phyloP scores from a whole-genome alignment of 2,329 filamentous ascomycete genomes.

The Monosporascus cannonballus region DNA sequence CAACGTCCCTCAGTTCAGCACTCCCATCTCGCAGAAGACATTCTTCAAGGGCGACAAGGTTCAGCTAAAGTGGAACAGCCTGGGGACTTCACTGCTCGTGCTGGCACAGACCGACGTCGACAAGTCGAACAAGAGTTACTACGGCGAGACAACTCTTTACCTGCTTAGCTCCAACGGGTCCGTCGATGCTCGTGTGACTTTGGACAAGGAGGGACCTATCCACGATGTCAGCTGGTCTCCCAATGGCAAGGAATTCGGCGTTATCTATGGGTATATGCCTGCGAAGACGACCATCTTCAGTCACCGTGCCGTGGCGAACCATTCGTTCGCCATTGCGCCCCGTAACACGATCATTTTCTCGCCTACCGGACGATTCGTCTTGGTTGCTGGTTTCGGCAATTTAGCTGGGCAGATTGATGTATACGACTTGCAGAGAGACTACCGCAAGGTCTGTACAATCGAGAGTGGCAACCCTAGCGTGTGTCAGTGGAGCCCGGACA shows the following conservation, averaged over 20 bases:
- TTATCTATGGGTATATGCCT: constrained; percentile 98
- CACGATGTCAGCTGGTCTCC: constrained; percentile 98
- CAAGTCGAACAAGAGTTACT: constrained; percentile 98
- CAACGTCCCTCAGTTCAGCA: constrained; percentile 80
- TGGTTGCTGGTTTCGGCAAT: constrained; percentile 96
- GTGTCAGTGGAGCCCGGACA: constrained; percentile 96
- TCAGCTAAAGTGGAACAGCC: constrained; percentile 93
- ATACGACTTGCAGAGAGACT: constrained; percentile 93
- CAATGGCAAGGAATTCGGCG: constrained; percentile 95
- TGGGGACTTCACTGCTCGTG: constrained; percentile 86
- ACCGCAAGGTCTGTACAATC: constrained; percentile 85
- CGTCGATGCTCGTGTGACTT: constrained; percentile 84
- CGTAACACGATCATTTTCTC: constrained; percentile 96
- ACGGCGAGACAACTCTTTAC: constrained; percentile 96
- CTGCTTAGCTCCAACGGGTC: constrained; percentile 85
- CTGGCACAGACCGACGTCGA: constrained; percentile 97
- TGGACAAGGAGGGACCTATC: constrained; percentile 96
- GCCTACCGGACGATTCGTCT: constrained; percentile 83
- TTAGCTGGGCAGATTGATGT: constrained; percentile 96
- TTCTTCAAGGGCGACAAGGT: constrained; percentile 99
- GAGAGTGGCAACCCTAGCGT: constrained; percentile 94
- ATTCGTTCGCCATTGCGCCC: constrained; percentile 80
- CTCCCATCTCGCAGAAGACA: constrained; percentile 89
- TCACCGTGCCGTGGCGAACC: constrained; percentile 71
- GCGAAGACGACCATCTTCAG: constrained; percentile 99